These are phyloP conservation scores for Trametes sp. DNA, from an alignment of 1,284 basidiomycete genomes.

Conservation along the genomic window DNA sequence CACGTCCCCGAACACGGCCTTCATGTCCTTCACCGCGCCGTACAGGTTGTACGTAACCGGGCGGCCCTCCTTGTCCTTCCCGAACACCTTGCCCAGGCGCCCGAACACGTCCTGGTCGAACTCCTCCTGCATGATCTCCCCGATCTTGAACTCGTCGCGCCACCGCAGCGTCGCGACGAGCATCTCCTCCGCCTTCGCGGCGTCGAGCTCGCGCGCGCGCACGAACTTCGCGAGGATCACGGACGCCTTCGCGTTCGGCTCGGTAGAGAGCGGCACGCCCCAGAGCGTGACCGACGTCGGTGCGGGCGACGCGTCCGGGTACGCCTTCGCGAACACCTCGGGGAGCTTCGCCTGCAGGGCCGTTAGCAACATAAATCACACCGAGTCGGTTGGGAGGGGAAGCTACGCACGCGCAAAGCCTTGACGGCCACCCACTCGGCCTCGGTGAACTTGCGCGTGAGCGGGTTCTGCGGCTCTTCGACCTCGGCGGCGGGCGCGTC, in stretches of 20 bases:
- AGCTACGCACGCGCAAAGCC: constrained; percentile 61
- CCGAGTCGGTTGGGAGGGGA: background rate
- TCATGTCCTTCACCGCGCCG: constrained; percentile 68
- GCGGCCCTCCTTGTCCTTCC: constrained; percentile 69
- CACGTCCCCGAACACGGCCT: constrained; percentile 74
- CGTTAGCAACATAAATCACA: background rate
- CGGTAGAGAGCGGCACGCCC: constrained; percentile 65
- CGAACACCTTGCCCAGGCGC: constrained; percentile 67
- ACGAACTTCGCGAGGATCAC: constrained; percentile 83
- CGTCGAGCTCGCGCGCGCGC: constrained; percentile 69
- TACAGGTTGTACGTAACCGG: constrained; percentile 80
- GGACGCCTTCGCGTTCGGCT: constrained; percentile 66
- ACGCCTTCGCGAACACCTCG: constrained; percentile 64
- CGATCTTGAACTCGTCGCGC: constrained; percentile 74
- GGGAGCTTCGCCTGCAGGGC: constrained; percentile 61
- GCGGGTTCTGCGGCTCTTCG: constrained; percentile 68
- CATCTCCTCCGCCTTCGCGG: constrained; percentile 66
- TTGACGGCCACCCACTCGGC: constrained; percentile 74
- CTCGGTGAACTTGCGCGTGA: constrained; percentile 73
- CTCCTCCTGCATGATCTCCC: constrained; percentile 63
- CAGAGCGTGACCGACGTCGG: constrained; percentile 59
- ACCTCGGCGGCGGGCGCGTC: constrained; percentile 29
- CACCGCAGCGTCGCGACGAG: constrained; percentile 73
- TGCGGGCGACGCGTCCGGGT: constrained; percentile 55
- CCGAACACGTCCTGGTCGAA: constrained; percentile 74